Conservation (phyloP, 768 basidiomycete genomes). For the Mycena alexandri region DNA sequence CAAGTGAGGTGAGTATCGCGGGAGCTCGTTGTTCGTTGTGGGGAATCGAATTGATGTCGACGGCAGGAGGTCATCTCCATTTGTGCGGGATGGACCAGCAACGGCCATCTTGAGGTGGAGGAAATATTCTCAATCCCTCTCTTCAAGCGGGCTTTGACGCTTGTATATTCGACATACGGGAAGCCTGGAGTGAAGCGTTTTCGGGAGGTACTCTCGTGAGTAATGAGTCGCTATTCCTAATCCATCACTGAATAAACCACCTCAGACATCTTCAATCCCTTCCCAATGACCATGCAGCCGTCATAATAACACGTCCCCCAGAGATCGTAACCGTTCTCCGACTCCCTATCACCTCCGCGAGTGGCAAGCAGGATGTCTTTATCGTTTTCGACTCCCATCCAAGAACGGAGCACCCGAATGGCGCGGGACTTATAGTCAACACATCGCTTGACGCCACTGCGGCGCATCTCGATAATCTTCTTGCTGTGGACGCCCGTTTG, state of each 20-base stretch:
- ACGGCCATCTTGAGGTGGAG: slow-evolving; percentile 69
- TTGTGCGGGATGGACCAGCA: slow-evolving; percentile 66
- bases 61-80: slow-evolving; percentile 69
- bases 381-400: slow-evolving; percentile 79
- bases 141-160: slow-evolving; percentile 57
- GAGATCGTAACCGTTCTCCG: slow-evolving; percentile 73
- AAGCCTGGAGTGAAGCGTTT: slow-evolving; percentile 54
- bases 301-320: slow-evolving; percentile 77
- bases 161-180: slow-evolving; percentile 51
- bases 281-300: slow-evolving; percentile 47
- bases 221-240: background rate
- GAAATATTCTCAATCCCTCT: slow-evolving; percentile 62
- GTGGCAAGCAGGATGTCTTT: slow-evolving; percentile 51
- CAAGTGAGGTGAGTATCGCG: slow-evolving; percentile 50
- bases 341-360: slow-evolving; percentile 42
- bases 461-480: slow-evolving; percentile 57
- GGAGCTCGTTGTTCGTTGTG: too few relatives aligned
- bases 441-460: slow-evolving; percentile 59
- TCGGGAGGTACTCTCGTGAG: slow-evolving; percentile 47
- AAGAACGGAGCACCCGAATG: slow-evolving; percentile 67
- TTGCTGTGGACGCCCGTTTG: slow-evolving; percentile 62
- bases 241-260: background rate
- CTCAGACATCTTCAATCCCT: slow-evolving; percentile 45
- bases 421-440: slow-evolving; percentile 71
- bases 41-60: slow-evolving; percentile 6